Percentiles rank a stretch among this genome's conserved stretches.
These are phyloP conservation scores for Amanita thiersii DNA, from an alignment of 768 basidiomycete species.

Conservation along the genomic window DNA sequence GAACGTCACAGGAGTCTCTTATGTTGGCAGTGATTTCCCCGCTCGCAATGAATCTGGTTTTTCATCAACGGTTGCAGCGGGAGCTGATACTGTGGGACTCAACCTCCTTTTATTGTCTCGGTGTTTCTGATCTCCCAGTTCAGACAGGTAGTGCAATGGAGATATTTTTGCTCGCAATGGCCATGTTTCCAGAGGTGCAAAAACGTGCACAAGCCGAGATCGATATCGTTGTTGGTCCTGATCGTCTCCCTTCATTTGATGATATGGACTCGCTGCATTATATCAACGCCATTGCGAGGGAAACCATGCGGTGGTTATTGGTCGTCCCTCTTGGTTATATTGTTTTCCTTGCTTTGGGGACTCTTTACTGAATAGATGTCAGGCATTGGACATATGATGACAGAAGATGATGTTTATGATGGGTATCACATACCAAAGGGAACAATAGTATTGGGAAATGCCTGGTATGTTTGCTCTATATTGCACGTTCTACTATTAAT, in stretches of 20 bases:
- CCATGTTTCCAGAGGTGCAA: background rate
- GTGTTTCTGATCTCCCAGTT: background rate
- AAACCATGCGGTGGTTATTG: background rate
- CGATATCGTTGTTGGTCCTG: background rate
- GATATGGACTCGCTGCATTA: background rate
- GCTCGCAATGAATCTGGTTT: no score
- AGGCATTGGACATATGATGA: conserved; percentile 12
- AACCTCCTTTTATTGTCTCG: background rate
- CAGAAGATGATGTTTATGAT: conserved; percentile 12
- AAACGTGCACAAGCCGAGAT: background rate
- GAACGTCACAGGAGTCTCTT: no score
- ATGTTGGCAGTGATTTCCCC: no score
- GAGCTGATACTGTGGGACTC: background rate
- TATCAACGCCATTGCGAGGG: background rate
- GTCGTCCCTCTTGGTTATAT: background rate
- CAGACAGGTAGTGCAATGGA: background rate
- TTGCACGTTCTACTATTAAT: background rate
- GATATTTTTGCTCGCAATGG: background rate
- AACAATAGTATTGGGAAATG: conserved; percentile 4
- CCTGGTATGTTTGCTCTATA: conserved; percentile 1
- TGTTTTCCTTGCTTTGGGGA: background rate
- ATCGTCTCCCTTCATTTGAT: background rate
- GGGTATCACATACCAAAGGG: conserved; percentile 12
- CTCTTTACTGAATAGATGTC: no score
- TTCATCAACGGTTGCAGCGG: no score